Evolutionary conservation across 1,139 yeast species (phyloP), one percentile per base, ranked within the genome.

Genomic region (Kodamaea sp.): DNA sequence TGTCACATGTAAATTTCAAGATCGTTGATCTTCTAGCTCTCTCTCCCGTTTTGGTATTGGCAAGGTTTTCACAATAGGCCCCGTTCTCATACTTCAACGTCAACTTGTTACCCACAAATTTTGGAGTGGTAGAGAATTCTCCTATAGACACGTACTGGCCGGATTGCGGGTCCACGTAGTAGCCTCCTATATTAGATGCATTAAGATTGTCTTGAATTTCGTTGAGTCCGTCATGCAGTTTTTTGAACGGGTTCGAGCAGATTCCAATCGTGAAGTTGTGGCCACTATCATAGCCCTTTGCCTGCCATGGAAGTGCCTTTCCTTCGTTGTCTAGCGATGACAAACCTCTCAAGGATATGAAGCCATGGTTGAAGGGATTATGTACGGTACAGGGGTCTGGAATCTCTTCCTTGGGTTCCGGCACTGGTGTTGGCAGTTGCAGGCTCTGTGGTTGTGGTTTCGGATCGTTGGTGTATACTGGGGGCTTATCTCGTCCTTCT

Each of bases 231-330:
- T 67, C 68, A 9, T 58, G 58, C 3, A 52, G 53, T 32, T 59
- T 58, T 39, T 70, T 70, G 53, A 79, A 61, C 1, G 87, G 85
- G 7, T 80, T 67, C 6, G 89, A 77, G 51, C 97, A 89, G 4
- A 89, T 69, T 7, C 94, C 92, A 26, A 89, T 48, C 1, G 96
- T 84, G 60, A 81, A 89, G 57, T 89, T 89, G 35, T 69, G 70
- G 13, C 83, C 82, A 47, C 76, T 77, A 46, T 84, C 95, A 51
- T 73, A 74, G 0, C 95, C 95, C 41, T 73, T 72, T 3, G 90
- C 79, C 28, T 70, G 61, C 88, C 92, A 87, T 5, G 80, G 73
- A 28, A 70, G 57, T 0, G 73, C 58, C 34, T 58, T 62, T 1
- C 73, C 75, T 15, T 73, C 77, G 32, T 60, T 56, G 1, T 66